Evolutionary conservation across 495 filamentous ascomycete genomes (phyloP).

Genomic region (Daldinia loculata): DNA sequence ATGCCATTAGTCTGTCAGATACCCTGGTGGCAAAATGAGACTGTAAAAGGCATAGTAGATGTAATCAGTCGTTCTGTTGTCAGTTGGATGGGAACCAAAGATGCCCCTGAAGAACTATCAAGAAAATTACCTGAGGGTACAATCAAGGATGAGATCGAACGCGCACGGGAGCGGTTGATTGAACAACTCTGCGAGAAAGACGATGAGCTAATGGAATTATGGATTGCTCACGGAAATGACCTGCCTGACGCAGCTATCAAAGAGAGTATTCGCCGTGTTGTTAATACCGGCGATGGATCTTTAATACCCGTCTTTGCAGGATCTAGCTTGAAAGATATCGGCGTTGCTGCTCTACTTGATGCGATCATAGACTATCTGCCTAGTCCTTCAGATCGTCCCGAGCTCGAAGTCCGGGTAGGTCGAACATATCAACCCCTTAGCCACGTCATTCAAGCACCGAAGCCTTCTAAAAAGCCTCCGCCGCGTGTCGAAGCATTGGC

Average conservation of each 20-base stretch:
- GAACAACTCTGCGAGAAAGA: slow-evolving; percentile 89
- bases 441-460: slow-evolving; percentile 57
- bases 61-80: slow-evolving; percentile 63
- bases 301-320: slow-evolving; percentile 91
- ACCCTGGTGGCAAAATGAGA: slow-evolving; percentile 87
- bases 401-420: slow-evolving; percentile 78
- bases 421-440: slow-evolving; percentile 60
- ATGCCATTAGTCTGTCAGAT: slow-evolving; percentile 95
- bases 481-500: slow-evolving; percentile 74
- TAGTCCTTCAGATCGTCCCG: slow-evolving; percentile 78
- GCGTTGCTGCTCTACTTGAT: slow-evolving; percentile 92
- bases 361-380: slow-evolving; percentile 87
- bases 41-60: slow-evolving; percentile 84
- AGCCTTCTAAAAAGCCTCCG: slow-evolving; percentile 58
- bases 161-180: slow-evolving; percentile 78
- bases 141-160: slow-evolving; percentile 74
- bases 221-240: slow-evolving; percentile 78
- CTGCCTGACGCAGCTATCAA: slow-evolving; percentile 73
- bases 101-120: slow-evolving; percentile 33
- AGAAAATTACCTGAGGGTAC: slow-evolving; percentile 14
- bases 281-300: slow-evolving; percentile 66
- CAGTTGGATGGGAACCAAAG: slow-evolving; percentile 48
- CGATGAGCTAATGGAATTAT: slow-evolving; percentile 83
- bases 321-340: slow-evolving; percentile 91
- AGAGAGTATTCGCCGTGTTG: slow-evolving; percentile 74